Conservation (phyloP, 768 basidiomycete species). For the Tulasnella sp. region DNA sequence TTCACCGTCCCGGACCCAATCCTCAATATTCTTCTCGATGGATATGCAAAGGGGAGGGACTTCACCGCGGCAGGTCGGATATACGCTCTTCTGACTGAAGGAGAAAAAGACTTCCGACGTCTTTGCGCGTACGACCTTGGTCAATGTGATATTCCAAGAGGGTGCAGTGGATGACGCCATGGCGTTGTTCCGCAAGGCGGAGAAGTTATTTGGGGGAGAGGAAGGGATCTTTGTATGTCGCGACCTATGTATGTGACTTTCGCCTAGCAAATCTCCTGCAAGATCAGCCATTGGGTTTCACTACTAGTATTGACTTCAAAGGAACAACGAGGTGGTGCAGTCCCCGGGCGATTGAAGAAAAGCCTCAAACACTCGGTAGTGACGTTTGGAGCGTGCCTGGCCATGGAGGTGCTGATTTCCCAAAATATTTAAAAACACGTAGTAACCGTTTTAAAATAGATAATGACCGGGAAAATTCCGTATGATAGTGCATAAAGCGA, state of each 20-base stretch:
- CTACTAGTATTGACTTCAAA: neutral
- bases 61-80: neutral
- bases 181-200: constrained; percentile 6
- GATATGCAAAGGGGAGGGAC: constrained; percentile 13
- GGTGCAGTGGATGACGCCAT: constrained; percentile 13
- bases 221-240: neutral
- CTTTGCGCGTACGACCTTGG: constrained; percentile 21
- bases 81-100: constrained; percentile 11
- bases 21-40: constrained; percentile 19
- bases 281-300: neutral
- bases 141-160: constrained; percentile 20
- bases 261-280: neutral
- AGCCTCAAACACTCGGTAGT: neutral
- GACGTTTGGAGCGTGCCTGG: neutral
- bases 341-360: neutral
- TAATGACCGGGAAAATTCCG: too few species aligned
- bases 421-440: too few species aligned
- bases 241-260: constrained; percentile 8
- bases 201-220: neutral
- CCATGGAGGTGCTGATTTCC: neutral
- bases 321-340: neutral
- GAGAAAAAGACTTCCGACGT: neutral
- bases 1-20: neutral
- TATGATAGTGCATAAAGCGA: too few species aligned
- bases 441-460: too few species aligned